Base-by-base conservation (phyloP, 2,329 filamentous ascomycete species). In the Exophiala sideris region DNA sequence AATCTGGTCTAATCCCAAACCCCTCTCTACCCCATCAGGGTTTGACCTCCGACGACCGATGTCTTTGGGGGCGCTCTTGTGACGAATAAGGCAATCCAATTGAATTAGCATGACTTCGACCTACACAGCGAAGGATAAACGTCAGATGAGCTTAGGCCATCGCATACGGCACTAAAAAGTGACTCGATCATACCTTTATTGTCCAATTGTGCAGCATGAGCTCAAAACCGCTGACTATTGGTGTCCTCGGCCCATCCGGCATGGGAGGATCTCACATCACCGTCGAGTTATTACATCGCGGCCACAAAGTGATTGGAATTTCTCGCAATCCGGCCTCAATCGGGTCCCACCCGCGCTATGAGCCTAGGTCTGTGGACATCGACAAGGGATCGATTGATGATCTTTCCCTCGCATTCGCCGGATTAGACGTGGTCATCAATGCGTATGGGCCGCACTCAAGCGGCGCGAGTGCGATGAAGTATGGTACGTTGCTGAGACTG, bases 231-330 rank as follows among this genome's bases (percentile, higher is more conserved):
- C 4, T 5, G 39, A 41, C 39, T n/a, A 21, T 41, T 9, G 24
- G 42, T 21, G 42, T 45, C 14, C 20, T 45, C 14, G 42, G 42
- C 4, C 24, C 42, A 3, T 20, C 42, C 11, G 33, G 45, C 2
- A 18, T 41, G 14, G 33, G 45, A 11, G 45, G 45, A 10, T 47
- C 45, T 12, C 33, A 47, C 18, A 32, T 47, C 16, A 34, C 62
- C 33, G 60, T 66, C 2, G 62, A 64, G 2, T 67, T 62, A 2
- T 64, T 71, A 2, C 58, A 62, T 38, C 64, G 63, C 1, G 65
- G 65, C 7, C 66, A 72, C 54, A 64, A 59, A 2, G 69, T 72
- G 7, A 49, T 71, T 14, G 68, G 66, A 20, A 62, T 68, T 2
- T 57, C 71, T 29, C 67, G 70, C 4, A 66, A 63, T 54, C 48